Base-by-base conservation (phyloP, 768 basidiomycete species). In the Lepiota brunneoincarnata region DNA sequence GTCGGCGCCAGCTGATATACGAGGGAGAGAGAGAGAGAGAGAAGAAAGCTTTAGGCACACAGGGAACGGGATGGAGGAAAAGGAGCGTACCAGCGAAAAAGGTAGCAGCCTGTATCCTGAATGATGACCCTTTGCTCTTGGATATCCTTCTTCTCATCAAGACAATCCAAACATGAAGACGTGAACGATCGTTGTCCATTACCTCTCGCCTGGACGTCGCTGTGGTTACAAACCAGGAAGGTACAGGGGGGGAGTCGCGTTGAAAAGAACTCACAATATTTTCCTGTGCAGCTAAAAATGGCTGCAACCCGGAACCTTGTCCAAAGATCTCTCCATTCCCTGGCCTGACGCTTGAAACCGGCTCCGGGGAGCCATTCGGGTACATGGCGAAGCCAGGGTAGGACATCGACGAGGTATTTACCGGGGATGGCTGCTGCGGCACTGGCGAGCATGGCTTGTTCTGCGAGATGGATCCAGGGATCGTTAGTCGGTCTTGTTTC, bases 331-430 rank as follows among this genome's bases (percentile, higher is more conserved):
- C 68, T 67, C 81, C 82, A 84, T 11, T 60, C 54, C 2, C 50
- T 62, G 0, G 82, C 84, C 49, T 80, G 77, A 31, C 70, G 70
- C 61, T 80, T 72, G 74, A 86, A 87, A 0, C 74, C 74, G 0
- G 81, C 77, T 14, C 84, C 86, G 2, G 86, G 86, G 34, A 81
- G 62, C 80, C 80, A 87, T 40, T 63, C 59, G 0, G 86, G 86
- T 0, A 86, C 61, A 57, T 79, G 65, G 59, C 71, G 71, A 17
- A 76, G 64, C 6, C 63, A 36, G 0, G 75, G 74, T 1, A 78
- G 42, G 7, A 64, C 44, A 46, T 82, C 79, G 5, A 84, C 78
- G 3, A 80, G 63, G 55, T 72, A 80, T 34, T 68, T 57, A 12
- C 77, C 79, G 1, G 74, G 74, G n/a, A 71, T 59, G 0, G 69